Evolutionary conservation across 2,329 filamentous ascomycete species (phyloP).

Genomic region (Bipolaris gigantea): DNA sequence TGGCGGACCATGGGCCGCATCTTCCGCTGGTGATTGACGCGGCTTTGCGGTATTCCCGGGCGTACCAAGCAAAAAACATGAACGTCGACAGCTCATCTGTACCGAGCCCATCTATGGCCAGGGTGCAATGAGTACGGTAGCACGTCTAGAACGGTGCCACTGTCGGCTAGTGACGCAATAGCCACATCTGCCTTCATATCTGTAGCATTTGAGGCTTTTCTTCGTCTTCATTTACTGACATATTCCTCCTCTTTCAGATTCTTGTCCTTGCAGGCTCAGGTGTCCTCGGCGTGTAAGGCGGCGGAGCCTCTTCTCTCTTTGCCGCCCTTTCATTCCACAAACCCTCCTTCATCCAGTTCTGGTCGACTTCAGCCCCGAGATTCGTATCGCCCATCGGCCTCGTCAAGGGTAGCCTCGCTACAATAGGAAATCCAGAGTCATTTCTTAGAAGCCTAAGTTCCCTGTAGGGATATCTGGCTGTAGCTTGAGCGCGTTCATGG

Average conservation of each 20-base stretch:
- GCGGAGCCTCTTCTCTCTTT: slow-evolving; percentile 7
- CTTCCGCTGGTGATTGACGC: background rate
- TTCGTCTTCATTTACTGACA: background rate
- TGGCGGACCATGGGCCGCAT: background rate
- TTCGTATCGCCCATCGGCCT: background rate
- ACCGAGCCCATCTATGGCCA: background rate
- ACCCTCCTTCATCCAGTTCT: background rate
- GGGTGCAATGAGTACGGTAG: background rate
- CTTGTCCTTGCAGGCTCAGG: slow-evolving; percentile 14
- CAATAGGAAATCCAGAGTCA: background rate
- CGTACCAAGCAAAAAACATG: no score
- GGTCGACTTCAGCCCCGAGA: background rate
- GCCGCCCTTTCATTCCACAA: background rate
- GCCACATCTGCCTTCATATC: background rate
- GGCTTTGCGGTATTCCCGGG: background rate
- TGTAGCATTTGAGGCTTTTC: background rate
- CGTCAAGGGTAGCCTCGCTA: background rate
- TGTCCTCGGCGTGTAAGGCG: slow-evolving; percentile 17
- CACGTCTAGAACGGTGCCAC: background rate
- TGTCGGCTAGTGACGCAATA: background rate
- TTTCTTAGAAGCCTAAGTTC: background rate
- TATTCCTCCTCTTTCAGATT: background rate
- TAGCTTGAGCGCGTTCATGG: background rate
- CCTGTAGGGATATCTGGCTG: background rate
- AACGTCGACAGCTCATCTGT: background rate